phyloP scores from a whole-genome alignment of 1,139 yeast genomes.

The Komagataea norvegica region DNA sequence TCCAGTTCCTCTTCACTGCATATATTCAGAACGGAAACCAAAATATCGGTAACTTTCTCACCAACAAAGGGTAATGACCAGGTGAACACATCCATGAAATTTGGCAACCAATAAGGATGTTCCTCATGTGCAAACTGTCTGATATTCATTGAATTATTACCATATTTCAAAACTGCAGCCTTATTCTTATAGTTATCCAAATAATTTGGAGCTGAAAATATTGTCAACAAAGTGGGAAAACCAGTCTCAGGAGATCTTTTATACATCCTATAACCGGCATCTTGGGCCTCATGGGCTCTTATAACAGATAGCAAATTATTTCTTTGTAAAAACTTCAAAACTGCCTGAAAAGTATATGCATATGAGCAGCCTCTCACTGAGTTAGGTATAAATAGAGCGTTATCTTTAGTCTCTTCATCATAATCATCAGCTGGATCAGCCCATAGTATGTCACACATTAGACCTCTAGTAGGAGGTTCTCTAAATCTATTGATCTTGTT shows the following conservation, averaged over 20 bases:
- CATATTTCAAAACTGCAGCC: constrained; percentile 92
- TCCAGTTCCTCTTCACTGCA: constrained; percentile 95
- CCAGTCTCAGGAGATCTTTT: constrained; percentile 80
- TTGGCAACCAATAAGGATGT: constrained; percentile 97
- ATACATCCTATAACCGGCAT: constrained; percentile 95
- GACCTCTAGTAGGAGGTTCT: constrained; percentile 91
- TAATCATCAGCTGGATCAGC: constrained; percentile 91
- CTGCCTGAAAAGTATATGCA: constrained; percentile 82
- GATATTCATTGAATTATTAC: constrained; percentile 88
- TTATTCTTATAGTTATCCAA: constrained; percentile 90
- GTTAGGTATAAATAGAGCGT: constrained; percentile 54
- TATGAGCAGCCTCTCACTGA: constrained; percentile 90
- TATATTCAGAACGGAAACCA: constrained; percentile 82
- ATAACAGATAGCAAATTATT: constrained; percentile 80
- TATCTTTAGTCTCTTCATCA: constrained; percentile 60
- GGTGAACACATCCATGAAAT: constrained; percentile 94
- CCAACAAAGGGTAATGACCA: constrained; percentile 99
- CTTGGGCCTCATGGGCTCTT: constrained; percentile 97
- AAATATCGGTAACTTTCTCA: constrained; percentile 92
- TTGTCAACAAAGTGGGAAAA: constrained; percentile 88
- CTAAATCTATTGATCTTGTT: constrained; percentile 70
- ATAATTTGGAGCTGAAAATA: constrained; percentile 95
- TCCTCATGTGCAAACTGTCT: constrained; percentile 91
- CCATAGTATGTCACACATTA: constrained; percentile 96
- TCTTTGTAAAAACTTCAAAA: constrained; percentile 73